A percentile compares a stretch with the other conserved stretches of the same genome.
These are phyloP conservation scores for Naematelia encephala DNA, from an alignment of 768 basidiomycete genomes.

Conservation along the genomic window DNA sequence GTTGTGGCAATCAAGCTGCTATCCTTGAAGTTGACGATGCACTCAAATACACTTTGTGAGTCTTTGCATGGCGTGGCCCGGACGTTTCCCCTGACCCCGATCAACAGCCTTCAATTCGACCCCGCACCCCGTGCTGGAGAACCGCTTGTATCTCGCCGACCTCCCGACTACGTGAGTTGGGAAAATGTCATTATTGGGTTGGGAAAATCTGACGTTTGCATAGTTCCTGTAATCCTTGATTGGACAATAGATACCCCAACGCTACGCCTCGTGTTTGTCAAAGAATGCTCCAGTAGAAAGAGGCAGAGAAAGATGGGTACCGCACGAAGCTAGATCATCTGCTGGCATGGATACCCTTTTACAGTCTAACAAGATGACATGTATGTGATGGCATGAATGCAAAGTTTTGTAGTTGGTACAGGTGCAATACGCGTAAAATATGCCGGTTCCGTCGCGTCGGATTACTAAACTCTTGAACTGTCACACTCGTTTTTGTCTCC, in stretches of 20 bases:
- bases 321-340: background rate
- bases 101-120: constrained; percentile 94
- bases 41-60: constrained; percentile 55
- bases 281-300: background rate
- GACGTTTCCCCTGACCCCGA: constrained; percentile 2
- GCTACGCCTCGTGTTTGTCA: background rate
- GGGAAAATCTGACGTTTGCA: background rate
- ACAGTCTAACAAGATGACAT: background rate
- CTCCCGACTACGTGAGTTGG: constrained; percentile 49
- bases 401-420: no score
- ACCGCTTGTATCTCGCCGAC: constrained; percentile 74
- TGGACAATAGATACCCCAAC: background rate
- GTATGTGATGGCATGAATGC: background rate
- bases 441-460: no score
- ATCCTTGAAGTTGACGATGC: constrained; percentile 95
- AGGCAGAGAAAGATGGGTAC: background rate
- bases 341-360: background rate
- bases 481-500: no score
- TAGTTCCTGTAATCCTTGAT: background rate
- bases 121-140: constrained; percentile 98
- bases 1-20: constrained; percentile 98
- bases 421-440: no score
- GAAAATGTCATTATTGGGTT: background rate
- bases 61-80: constrained; percentile 14
- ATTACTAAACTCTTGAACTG: no score